Percentiles rank a stretch among this genome's conserved stretches.
Conservation (phyloP, 2,329 filamentous ascomycete species). For the Claviceps maximensis region DNA sequence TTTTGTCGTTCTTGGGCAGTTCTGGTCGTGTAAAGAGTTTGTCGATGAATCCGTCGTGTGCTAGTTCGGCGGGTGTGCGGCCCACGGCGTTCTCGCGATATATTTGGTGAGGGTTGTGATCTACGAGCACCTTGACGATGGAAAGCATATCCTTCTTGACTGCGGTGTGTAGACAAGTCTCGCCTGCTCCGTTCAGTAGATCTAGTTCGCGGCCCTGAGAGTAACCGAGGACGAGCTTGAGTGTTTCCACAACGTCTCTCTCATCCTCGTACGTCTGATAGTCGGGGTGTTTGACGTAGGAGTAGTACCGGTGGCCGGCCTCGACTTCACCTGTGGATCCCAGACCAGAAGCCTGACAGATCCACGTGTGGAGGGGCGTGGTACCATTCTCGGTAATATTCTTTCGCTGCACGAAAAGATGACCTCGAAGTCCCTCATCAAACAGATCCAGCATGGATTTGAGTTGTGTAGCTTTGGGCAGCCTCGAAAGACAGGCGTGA, state of each 20-base stretch:
- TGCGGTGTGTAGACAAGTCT: slow-evolving; percentile 50
- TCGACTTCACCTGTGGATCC: slow-evolving; percentile 1
- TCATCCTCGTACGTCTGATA: slow-evolving; percentile 12
- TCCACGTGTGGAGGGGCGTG: slow-evolving; percentile 52
- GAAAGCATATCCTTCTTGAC: slow-evolving; percentile 25
- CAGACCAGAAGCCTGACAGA: slow-evolving; percentile 21
- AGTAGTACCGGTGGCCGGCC: slow-evolving; percentile 4
- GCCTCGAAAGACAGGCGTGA: slow-evolving; percentile 37
- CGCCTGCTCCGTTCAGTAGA: slow-evolving; percentile 49
- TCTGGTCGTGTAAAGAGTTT: slow-evolving; percentile 18
- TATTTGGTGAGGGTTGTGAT: slow-evolving; percentile 44
- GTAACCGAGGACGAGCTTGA: slow-evolving; percentile 38
- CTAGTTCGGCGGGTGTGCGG: slow-evolving; percentile 56
- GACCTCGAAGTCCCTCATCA: slow-evolving; percentile 39
- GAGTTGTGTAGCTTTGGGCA: slow-evolving; percentile 23
- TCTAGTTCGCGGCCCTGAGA: slow-evolving; percentile 43
- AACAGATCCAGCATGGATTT: slow-evolving; percentile 42
- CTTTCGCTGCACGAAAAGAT: slow-evolving; percentile 47
- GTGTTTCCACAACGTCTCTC: slow-evolving; percentile 24
- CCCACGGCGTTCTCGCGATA: slow-evolving; percentile 66
- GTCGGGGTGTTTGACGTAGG: slow-evolving; percentile 2
- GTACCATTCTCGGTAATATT: slow-evolving; percentile 35
- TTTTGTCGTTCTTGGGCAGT: neutral
- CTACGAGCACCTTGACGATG: slow-evolving; percentile 34
- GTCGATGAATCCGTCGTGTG: slow-evolving; percentile 39